A percentile compares a stretch with the other conserved stretches of the same genome.
Evolutionary conservation across 257 asterid species (phyloP).

Genomic region (Plectranthus barbatus): DNA sequence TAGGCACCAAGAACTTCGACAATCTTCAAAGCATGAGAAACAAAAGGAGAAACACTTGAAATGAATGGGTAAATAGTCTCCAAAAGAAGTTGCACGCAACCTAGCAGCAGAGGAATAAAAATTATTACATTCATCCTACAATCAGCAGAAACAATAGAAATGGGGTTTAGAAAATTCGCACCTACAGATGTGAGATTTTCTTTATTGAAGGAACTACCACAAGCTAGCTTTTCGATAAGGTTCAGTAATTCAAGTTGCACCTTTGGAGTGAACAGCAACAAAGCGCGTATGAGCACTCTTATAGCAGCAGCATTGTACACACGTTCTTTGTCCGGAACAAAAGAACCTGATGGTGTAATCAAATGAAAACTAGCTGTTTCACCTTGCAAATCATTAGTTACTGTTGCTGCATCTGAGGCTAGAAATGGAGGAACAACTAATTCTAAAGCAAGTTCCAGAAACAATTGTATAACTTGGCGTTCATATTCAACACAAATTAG

Average conservation of each 20-base stretch:
- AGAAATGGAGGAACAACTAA: constrained; percentile 83
- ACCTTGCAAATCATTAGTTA: constrained; percentile 31
- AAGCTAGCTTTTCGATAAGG: constrained; percentile 78
- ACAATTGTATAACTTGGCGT: constrained; percentile 80
- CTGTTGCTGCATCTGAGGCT: constrained; percentile 47
- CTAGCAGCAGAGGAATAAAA: constrained; percentile 34
- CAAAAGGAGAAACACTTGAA: constrained; percentile 67
- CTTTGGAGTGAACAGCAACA: constrained; percentile 83
- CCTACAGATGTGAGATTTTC: constrained; percentile 97
- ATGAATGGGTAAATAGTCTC: constrained; percentile 88
- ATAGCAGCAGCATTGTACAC: constrained; percentile 91
- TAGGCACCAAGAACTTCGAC: constrained; percentile 96
- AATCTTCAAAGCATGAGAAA: constrained; percentile 71
- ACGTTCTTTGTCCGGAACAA: constrained; percentile 61
- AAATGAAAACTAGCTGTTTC: constrained; percentile 57
- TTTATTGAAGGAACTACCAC: constrained; percentile 79
- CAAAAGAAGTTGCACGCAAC: constrained; percentile 94
- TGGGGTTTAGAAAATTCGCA: constrained; percentile 28
- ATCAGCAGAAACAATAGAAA: constrained; percentile 4
- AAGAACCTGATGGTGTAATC: constrained; percentile 58
- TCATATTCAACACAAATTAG: constrained; percentile 84
- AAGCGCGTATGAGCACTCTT: constrained; percentile 75
- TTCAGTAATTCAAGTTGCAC: constrained; percentile 85
- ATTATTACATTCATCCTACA: constrained; percentile 8
- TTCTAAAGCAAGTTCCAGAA: constrained; percentile 91